A percentile compares a stretch with the other conserved stretches of the same genome.
Evolutionary conservation across 2,329 filamentous ascomycete species (phyloP).

Genomic region (Verticillium klebahnii): DNA sequence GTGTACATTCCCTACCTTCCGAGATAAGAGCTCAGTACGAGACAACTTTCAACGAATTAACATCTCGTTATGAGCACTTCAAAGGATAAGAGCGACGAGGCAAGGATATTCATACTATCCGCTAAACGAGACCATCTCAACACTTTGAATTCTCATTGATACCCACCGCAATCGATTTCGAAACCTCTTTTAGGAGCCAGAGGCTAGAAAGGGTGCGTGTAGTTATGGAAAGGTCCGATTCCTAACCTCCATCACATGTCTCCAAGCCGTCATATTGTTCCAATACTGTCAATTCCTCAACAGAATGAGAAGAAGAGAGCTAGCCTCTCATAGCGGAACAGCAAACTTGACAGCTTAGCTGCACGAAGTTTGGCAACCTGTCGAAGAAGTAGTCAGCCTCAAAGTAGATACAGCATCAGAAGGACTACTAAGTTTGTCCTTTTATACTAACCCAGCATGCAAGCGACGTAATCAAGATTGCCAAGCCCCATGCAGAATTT

Average conservation of each 20-base stretch:
- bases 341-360: background rate
- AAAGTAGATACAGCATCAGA: background rate
- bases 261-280: background rate
- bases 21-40: background rate
- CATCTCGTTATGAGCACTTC: background rate
- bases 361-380: background rate
- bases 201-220: background rate
- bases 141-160: background rate
- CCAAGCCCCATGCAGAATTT: background rate
- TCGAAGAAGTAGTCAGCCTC: background rate
- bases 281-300: background rate
- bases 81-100: background rate
- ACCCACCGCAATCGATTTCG: background rate
- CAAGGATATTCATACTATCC: background rate
- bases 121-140: background rate
- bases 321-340: background rate
- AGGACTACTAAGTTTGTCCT: background rate
- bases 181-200: background rate
- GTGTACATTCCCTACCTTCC: too few relatives aligned
- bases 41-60: background rate
- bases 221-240: background rate
- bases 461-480: background rate
- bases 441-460: background rate
- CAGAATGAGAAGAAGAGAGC: background rate
- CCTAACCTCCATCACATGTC: background rate